Conservation (phyloP, 139 green algal species). For the Chlorella sorokiniana region DNA sequence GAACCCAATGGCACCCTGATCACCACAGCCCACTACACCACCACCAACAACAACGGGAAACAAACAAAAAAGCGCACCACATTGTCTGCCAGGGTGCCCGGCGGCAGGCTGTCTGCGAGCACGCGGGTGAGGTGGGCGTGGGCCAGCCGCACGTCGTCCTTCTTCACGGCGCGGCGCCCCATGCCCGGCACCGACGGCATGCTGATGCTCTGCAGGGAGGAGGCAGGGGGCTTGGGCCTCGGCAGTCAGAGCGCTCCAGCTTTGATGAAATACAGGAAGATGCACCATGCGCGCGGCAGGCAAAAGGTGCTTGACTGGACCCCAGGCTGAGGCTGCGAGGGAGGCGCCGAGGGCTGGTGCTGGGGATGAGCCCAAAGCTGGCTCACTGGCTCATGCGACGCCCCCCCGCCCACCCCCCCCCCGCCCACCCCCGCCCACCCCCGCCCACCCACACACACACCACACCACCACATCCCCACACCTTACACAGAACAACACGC, state of each 20-base stretch:
- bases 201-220: constrained; percentile 13
- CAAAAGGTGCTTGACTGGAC: too few relatives aligned
- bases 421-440: too few relatives aligned
- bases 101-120: constrained; percentile 55
- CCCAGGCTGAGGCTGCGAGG: too few relatives aligned
- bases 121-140: constrained; percentile 67
- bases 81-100: constrained; percentile 38
- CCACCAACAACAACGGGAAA: too few relatives aligned
- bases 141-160: constrained; percentile 55
- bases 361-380: too few relatives aligned
- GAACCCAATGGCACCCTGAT: too few relatives aligned
- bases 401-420: too few relatives aligned
- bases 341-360: too few relatives aligned
- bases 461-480: not conserved
- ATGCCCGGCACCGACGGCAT: constrained; percentile 33
- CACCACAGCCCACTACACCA: too few relatives aligned
- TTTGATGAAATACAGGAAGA: not conserved
- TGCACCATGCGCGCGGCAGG: too few relatives aligned
- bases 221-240: not conserved
- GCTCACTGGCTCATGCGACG: too few relatives aligned
- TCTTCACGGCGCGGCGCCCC: constrained; percentile 8
- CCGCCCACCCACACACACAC: not conserved
- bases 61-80: constrained; percentile 3
- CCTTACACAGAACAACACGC: not conserved
- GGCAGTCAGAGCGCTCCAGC: not conserved